phyloP scores from a whole-genome alignment of 2,329 filamentous ascomycete genomes.

The Apiospora aurea region DNA sequence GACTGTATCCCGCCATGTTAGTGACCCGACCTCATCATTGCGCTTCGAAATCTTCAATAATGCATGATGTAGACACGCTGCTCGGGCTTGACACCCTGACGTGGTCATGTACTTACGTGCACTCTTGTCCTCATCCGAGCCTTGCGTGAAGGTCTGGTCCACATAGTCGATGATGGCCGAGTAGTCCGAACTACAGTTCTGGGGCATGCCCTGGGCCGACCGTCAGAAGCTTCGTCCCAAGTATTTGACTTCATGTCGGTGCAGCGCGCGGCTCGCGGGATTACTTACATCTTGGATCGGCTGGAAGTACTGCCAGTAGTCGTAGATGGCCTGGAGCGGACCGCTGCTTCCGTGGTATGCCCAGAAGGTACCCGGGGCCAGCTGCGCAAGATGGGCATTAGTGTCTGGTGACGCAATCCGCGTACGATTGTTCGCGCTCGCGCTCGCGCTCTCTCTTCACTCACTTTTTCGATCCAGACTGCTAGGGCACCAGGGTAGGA shows the following conservation, averaged over 20 bases:
- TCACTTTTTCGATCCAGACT: slow-evolving; percentile 58
- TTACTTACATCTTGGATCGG: slow-evolving; percentile 54
- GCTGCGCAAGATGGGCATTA: slow-evolving; percentile 10
- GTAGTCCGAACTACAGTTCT: slow-evolving; percentile 63
- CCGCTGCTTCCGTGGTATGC: slow-evolving; percentile 65
- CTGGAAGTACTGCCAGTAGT: slow-evolving; percentile 66
- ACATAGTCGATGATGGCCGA: slow-evolving; percentile 59
- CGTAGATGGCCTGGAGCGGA: slow-evolving; percentile 60
- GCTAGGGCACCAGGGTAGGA: slow-evolving; percentile 64
- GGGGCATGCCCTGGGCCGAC: slow-evolving; percentile 54
- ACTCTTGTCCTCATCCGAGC: slow-evolving; percentile 49
- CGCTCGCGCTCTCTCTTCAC: neutral
- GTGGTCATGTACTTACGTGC: slow-evolving; percentile 28
- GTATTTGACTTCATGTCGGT: neutral
- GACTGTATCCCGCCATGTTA: slow-evolving; percentile 36
- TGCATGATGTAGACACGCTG: neutral
- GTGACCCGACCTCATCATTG: neutral
- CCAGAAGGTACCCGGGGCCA: slow-evolving; percentile 64
- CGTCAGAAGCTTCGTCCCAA: neutral
- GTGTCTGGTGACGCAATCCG: neutral
- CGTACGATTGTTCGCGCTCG: neutral
- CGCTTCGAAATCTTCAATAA: neutral
- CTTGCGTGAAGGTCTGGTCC: slow-evolving; percentile 54
- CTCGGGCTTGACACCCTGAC: neutral
- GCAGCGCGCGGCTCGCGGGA: neutral